Conservation (phyloP, 768 basidiomycete species). For the Amanita phalloides region DNA sequence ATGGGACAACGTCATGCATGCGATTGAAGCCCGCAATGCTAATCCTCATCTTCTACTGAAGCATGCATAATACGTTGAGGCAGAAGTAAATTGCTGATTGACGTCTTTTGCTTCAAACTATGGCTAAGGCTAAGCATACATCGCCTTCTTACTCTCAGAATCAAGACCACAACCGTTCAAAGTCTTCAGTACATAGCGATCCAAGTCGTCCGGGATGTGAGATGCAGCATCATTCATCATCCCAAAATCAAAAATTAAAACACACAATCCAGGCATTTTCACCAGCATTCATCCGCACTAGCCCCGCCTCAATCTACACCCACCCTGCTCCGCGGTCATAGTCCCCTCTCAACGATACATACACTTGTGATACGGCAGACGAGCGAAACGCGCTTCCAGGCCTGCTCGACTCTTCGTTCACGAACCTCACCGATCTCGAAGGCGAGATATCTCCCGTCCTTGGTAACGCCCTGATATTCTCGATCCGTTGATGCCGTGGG, state of each 20-base stretch:
- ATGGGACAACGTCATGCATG: no score
- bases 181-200: no score
- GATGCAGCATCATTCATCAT: no score
- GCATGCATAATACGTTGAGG: no score
- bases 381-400: background rate
- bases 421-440: slow-evolving; percentile 33
- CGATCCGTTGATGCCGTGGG: slow-evolving; percentile 12
- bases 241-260: background rate
- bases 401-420: slow-evolving; percentile 14
- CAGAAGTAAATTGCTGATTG: no score
- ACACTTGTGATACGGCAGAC: background rate
- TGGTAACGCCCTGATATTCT: slow-evolving; percentile 21
- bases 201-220: no score
- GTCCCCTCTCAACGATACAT: background rate
- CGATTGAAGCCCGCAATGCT: no score
- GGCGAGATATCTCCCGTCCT: slow-evolving; percentile 33
- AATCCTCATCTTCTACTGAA: no score
- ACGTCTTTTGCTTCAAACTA: no score
- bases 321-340: background rate
- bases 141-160: no score
- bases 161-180: no score
- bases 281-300: background rate
- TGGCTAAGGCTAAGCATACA: no score
- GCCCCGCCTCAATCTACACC: background rate
- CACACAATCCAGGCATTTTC: background rate